Base-by-base conservation (phyloP, 2,329 filamentous ascomycete genomes). In the Dendrostoma leiphaemia region DNA sequence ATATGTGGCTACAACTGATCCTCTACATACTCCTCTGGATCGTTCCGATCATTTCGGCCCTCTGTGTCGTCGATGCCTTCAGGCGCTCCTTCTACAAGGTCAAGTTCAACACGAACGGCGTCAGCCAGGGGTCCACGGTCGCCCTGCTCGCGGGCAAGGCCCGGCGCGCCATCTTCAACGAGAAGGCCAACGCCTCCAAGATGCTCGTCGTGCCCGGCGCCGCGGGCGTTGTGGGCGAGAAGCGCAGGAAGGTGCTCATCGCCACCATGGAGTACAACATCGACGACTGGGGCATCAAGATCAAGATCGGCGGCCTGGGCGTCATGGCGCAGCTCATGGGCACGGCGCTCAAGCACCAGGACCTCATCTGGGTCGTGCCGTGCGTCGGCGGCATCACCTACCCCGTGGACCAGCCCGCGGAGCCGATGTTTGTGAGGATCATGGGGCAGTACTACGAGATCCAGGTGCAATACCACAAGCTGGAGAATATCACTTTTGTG, bases 311-410 rank as follows among this genome's bases (percentile, higher is more conserved):
- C 56, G 85, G 85, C 57, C 74, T 88, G 9, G 85, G 85, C 67
- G 85, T 88, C 57, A 88, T 88, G 84, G 84, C 85, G 35, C 82
- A 86, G 63, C 71, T 88, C 2, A 88, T 88, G 84, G 82, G 82
- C 19, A 84, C 85, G 64, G 80, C 84, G 51, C 75, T 88, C 13
- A 74, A 79, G 10, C 83, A 88, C 60, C 79, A 86, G 61, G 79
- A 88, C 64, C 73, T 88, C 1, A 80, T 88, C 58, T 88, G 81
- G 81, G 80, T 84, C 15, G 76, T 83, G 28, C 81, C 81, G 9
- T 81, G 79, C 61, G 83, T 86, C 48, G 82, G 83, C 37, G 85
- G 80, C 35, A 75, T 88, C 40, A 79, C 86, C n/a, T 88, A 88
- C 62, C 85, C 84, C 2, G 63, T 75, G 12, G 84, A 86, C 56